These are phyloP conservation scores for Cynara cardunculus DNA, from an alignment of 129 eudicot species.

Conservation along the genomic window DNA sequence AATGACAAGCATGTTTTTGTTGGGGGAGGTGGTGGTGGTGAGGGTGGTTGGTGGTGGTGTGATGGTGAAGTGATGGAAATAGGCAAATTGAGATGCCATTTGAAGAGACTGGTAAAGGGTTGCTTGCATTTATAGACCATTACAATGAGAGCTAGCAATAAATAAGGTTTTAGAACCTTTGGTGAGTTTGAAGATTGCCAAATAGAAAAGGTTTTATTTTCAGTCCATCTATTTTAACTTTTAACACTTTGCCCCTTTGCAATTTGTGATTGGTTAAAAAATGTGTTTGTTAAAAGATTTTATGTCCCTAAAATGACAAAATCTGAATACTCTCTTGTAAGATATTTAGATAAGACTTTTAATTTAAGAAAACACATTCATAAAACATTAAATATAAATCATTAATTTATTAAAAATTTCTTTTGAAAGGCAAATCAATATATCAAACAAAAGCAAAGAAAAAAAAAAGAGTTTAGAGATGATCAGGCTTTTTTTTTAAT, in stretches of 20 bases:
- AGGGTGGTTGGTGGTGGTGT: constrained; percentile 37
- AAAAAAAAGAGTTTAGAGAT: no score
- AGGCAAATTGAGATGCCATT: constrained; percentile 29
- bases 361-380: no score
- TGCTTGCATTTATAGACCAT: constrained; percentile 24
- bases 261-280: neutral
- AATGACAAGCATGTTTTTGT: constrained; percentile 10
- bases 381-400: no score
- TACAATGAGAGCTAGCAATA: constrained; percentile 10
- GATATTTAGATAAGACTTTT: no score
- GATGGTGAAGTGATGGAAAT: constrained; percentile 33
- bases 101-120: constrained; percentile 33
- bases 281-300: neutral
- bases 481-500: no score
- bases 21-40: neutral
- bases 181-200: neutral
- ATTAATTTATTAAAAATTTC: no score
- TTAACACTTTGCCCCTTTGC: constrained; percentile 7
- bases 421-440: no score
- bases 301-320: neutral
- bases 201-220: neutral
- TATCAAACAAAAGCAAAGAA: no score
- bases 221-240: neutral
- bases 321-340: no score
- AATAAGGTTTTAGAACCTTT: constrained; percentile 5